phyloP scores from a whole-genome alignment of 2,329 filamentous ascomycete genomes.

The Sporothrix mexicana region DNA sequence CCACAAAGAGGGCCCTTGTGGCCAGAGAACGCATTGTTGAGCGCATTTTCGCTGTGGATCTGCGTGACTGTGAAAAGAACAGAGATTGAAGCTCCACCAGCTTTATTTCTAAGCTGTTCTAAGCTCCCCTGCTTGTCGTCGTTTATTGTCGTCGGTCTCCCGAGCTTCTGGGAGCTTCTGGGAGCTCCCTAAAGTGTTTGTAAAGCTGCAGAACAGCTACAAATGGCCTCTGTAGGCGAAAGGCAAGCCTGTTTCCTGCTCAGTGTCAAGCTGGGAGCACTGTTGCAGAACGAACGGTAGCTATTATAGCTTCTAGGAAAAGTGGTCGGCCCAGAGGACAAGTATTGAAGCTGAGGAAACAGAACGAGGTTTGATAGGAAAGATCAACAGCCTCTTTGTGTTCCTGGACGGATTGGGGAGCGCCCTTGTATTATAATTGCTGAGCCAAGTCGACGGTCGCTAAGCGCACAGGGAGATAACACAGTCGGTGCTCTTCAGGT shows the following conservation, averaged over 20 bases:
- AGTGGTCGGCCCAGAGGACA: background rate
- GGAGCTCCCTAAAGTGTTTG: background rate
- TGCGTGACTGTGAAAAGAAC: background rate
- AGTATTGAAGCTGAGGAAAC: background rate
- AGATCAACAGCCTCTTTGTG: background rate
- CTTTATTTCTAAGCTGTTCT: constrained; percentile 12
- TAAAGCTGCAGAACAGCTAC: constrained; percentile 27
- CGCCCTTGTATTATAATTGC: constrained; percentile 7
- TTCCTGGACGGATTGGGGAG: background rate
- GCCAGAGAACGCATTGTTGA: constrained; percentile 35
- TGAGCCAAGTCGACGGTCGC: background rate
- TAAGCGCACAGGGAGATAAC: constrained; percentile 20
- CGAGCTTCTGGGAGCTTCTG: constrained; percentile 24
- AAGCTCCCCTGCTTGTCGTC: background rate
- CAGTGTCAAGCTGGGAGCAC: background rate
- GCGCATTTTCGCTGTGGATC: constrained; percentile 28
- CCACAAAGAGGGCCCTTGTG: constrained; percentile 35
- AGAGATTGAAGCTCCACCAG: constrained; percentile 9
- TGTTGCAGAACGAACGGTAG: background rate
- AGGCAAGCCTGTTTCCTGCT: background rate
- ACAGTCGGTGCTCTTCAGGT: background rate
- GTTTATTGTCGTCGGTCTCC: constrained; percentile 19
- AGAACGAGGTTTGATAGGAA: background rate
- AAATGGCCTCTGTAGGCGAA: background rate
- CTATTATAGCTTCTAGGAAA: background rate